These are phyloP conservation scores for Russula abietina DNA, from an alignment of 768 basidiomycete genomes.

Conservation along the genomic window DNA sequence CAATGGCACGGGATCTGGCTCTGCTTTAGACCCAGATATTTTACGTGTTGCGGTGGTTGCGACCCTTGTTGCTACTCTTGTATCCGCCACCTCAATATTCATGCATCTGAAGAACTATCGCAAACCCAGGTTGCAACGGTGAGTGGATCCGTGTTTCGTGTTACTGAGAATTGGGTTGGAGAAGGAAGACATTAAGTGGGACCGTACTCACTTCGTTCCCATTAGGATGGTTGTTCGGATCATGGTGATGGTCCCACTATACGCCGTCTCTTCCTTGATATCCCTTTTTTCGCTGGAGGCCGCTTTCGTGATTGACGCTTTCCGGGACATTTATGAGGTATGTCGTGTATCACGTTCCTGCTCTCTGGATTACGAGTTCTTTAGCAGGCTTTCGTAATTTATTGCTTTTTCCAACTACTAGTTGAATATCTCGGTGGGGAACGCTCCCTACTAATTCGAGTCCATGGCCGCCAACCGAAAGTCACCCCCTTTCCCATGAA, in stretches of 20 bases:
- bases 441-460: conserved; percentile 81
- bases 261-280: conserved; percentile 85
- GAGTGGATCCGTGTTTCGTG: conserved; percentile 19
- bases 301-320: conserved; percentile 92
- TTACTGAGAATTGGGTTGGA: background rate
- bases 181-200: background rate
- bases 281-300: conserved; percentile 91
- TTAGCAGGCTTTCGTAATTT: conserved; percentile 83
- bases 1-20: conserved; percentile 44
- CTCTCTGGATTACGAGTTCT: background rate
- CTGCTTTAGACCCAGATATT: conserved; percentile 44
- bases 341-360: conserved; percentile 20
- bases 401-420: conserved; percentile 83
- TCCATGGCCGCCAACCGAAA: conserved; percentile 89
- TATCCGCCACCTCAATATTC: conserved; percentile 69
- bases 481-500: conserved; percentile 80
- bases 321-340: conserved; percentile 96
- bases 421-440: conserved; percentile 88
- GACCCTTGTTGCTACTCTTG: conserved; percentile 61
- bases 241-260: conserved; percentile 95
- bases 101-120: conserved; percentile 84
- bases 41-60: conserved; percentile 57
- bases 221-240: conserved; percentile 85
- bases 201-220: conserved; percentile 13
- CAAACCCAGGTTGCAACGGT: conserved; percentile 78